Conservation (phyloP, 495 filamentous ascomycete species). For the Penicillium angulare region DNA sequence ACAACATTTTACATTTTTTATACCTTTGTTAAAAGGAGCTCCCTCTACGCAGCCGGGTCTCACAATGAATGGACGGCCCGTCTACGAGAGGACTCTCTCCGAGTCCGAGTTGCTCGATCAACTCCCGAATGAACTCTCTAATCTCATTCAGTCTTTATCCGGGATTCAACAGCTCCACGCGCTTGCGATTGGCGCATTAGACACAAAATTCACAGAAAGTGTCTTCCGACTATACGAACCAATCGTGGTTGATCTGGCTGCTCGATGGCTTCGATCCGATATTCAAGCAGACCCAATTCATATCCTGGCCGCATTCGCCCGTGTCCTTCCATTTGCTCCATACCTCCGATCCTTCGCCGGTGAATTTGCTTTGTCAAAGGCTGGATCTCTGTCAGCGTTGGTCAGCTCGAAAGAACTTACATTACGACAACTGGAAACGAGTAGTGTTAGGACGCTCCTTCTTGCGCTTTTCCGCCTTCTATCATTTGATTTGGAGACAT, state of each 20-base stretch:
- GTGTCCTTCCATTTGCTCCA: slow-evolving; percentile 76
- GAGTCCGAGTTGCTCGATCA: slow-evolving; percentile 48
- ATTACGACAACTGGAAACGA: slow-evolving; percentile 35
- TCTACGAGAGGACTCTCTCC: slow-evolving; percentile 44
- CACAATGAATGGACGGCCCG: slow-evolving; percentile 43
- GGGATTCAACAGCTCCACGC: slow-evolving; percentile 66
- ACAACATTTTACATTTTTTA: slow-evolving; percentile 22
- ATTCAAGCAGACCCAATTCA: slow-evolving; percentile 43
- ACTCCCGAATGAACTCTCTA: slow-evolving; percentile 63
- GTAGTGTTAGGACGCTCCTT: slow-evolving; percentile 45
- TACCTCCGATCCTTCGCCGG: slow-evolving; percentile 55
- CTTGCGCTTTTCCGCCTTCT: slow-evolving; percentile 75
- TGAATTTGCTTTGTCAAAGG: slow-evolving; percentile 43
- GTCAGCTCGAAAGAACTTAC: slow-evolving; percentile 38
- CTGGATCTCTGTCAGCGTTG: slow-evolving; percentile 40
- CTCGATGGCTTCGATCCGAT: slow-evolving; percentile 62
- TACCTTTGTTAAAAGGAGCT: slow-evolving; percentile 17
- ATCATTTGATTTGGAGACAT: slow-evolving; percentile 66
- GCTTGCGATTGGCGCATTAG: slow-evolving; percentile 64
- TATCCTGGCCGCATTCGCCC: slow-evolving; percentile 70
- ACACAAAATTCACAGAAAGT: slow-evolving; percentile 59
- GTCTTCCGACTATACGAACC: slow-evolving; percentile 70
- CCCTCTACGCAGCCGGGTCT: slow-evolving; percentile 37
- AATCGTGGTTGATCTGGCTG: slow-evolving; percentile 75
- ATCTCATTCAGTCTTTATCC: slow-evolving; percentile 60